Evolutionary conservation across 192 early-diverging fungal genomes (phyloP).

Genomic region (Coemansia sp.): DNA sequence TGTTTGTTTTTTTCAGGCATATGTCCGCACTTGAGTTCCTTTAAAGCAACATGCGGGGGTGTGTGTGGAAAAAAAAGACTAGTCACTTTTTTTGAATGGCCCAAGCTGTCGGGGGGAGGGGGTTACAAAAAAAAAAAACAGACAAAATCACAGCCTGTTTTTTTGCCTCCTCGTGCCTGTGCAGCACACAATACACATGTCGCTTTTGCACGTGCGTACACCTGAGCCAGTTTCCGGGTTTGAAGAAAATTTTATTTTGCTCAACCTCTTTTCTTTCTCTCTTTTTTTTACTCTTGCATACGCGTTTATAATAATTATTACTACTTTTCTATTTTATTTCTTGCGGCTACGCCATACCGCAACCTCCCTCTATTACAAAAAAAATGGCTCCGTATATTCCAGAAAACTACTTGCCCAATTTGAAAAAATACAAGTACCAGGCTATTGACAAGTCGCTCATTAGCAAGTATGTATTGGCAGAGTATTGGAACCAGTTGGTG

Average conservation of each 20-base stretch:
- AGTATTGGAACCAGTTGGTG: conserved; percentile 87
- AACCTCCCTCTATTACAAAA: not conserved
- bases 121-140: not conserved
- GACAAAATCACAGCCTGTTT: not conserved
- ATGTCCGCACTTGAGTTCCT: not conserved
- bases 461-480: conserved; percentile 73
- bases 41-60: not conserved
- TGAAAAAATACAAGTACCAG: conserved; percentile 85
- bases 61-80: not conserved
- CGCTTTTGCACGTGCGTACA: not conserved
- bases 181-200: not conserved
- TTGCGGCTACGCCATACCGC: conserved; percentile 6
- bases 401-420: conserved; percentile 64
- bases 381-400: conserved; percentile 62
- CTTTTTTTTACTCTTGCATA: not conserved
- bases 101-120: not conserved
- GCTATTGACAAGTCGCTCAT: conserved; percentile 82
- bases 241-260: not conserved
- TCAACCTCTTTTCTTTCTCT: not conserved
- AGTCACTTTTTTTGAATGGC: not conserved
- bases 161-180: not conserved
- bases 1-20: not conserved
- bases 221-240: not conserved
- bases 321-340: conserved; percentile 8
- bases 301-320: conserved; percentile 1